A percentile compares a stretch with the other conserved stretches of the same genome.
phyloP scores from a whole-genome alignment of 257 asterid genomes.

The Solanum paucissectum region DNA sequence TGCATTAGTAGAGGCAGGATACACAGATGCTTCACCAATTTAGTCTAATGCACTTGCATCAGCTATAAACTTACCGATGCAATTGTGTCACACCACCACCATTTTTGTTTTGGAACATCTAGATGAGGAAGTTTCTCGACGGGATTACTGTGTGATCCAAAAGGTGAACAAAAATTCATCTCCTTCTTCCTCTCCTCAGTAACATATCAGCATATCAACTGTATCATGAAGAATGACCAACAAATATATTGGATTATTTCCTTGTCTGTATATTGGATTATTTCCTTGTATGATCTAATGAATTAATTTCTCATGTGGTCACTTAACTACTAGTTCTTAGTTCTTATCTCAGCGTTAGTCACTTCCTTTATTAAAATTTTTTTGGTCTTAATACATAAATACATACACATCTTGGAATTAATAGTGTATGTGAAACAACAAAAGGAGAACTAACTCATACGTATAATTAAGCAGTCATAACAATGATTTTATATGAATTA shows the following conservation, averaged over 20 bases:
- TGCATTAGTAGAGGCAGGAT: neutral
- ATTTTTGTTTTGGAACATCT: constrained; percentile 30
- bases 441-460: no score
- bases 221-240: neutral
- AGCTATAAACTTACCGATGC: constrained; percentile 11
- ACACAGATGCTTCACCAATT: neutral
- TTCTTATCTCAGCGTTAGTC: neutral
- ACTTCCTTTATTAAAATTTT: neutral
- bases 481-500: no score
- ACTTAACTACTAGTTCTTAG: neutral
- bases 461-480: no score
- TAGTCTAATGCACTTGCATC: neutral
- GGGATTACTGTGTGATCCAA: constrained; percentile 13
- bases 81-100: constrained; percentile 48
- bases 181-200: constrained; percentile 48
- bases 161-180: constrained; percentile 24
- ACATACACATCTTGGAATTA: neutral
- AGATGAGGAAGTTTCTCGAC: constrained; percentile 32
- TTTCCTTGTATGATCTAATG: neutral
- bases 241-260: neutral
- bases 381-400: neutral
- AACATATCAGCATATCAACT: constrained; percentile 25
- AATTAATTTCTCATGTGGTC: neutral
- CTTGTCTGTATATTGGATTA: no score
- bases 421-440: neutral